Evolutionary conservation across 2,329 filamentous ascomycete species (phyloP).

Genomic region (Drechslera avenae): DNA sequence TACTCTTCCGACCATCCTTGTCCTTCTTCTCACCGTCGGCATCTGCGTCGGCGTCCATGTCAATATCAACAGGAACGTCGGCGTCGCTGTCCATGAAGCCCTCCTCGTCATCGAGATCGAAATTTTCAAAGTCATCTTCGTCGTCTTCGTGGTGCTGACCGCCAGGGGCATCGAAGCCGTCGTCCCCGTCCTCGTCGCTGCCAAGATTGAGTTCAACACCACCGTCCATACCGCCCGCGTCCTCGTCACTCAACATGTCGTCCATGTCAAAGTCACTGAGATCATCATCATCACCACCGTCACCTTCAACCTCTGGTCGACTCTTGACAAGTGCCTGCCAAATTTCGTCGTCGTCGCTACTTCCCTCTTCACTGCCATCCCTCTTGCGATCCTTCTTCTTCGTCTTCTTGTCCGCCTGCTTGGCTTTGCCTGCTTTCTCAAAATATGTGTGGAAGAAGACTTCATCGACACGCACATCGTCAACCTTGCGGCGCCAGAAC

Average conservation of each 20-base stretch:
- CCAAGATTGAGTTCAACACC: slow-evolving; percentile 53
- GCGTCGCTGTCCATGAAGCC: slow-evolving; percentile 62
- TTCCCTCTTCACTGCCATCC: slow-evolving; percentile 55
- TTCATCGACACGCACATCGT: slow-evolving; percentile 87
- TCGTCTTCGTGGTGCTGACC: slow-evolving; percentile 38
- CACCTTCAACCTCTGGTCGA: slow-evolving; percentile 75
- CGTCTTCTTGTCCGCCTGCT: slow-evolving; percentile 61
- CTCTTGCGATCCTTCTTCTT: slow-evolving; percentile 56
- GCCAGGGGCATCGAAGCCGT: slow-evolving; percentile 42
- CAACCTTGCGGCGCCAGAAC: slow-evolving; percentile 91
- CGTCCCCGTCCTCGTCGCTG: slow-evolving; percentile 56
- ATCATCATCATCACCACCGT: slow-evolving; percentile 63
- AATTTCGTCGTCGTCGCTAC: slow-evolving; percentile 78
- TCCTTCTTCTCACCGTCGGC: slow-evolving; percentile 48
- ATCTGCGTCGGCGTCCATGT: slow-evolving; percentile 49
- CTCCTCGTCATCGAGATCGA: slow-evolving; percentile 58
- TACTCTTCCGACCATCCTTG: slow-evolving; percentile 59
- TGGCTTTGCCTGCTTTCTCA: slow-evolving; percentile 64
- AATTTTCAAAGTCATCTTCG: slow-evolving; percentile 49
- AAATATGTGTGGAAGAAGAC: slow-evolving; percentile 99
- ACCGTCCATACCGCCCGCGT: slow-evolving; percentile 50
- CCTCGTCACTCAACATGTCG: slow-evolving; percentile 53
- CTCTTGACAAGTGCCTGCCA: slow-evolving; percentile 89
- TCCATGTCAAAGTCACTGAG: slow-evolving; percentile 60
- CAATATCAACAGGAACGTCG: slow-evolving; percentile 58